Percentiles rank a stretch among this genome's conserved stretches.
Conservation (phyloP, 2,329 filamentous ascomycete genomes). For the Monilinia laxa region DNA sequence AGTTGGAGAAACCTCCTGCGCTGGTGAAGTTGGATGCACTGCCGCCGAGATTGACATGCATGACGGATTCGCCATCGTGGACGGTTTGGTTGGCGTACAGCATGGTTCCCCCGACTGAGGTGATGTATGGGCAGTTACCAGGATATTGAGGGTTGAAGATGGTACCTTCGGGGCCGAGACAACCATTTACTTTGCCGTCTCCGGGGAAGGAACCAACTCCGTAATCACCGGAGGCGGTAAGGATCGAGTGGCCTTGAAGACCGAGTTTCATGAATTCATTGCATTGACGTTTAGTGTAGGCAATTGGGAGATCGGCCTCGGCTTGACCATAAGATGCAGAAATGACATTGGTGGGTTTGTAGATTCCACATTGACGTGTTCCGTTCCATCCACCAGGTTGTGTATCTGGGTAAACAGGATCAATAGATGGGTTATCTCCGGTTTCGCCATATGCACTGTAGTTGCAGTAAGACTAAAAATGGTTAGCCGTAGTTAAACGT, state of each 20-base stretch:
- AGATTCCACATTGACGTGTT: conserved; percentile 29
- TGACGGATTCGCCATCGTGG: conserved; percentile 33
- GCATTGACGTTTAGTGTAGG: conserved; percentile 62
- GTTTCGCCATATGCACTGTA: conserved; percentile 47
- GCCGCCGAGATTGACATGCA: conserved; percentile 29
- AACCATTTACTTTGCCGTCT: conserved; percentile 57
- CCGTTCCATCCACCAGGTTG: conserved; percentile 45
- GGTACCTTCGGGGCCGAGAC: conserved; percentile 39
- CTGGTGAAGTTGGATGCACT: conserved; percentile 47
- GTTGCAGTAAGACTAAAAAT: conserved; percentile 44
- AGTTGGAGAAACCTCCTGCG: conserved; percentile 52
- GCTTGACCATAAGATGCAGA: conserved; percentile 66
- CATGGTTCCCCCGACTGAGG: conserved; percentile 62
- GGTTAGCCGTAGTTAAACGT: conserved; percentile 7
- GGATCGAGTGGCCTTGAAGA: conserved; percentile 64
- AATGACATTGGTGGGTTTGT: conserved; percentile 44
- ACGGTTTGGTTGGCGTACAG: conserved; percentile 48
- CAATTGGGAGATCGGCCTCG: conserved; percentile 61
- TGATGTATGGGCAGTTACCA: conserved; percentile 66
- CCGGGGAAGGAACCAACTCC: conserved; percentile 57
- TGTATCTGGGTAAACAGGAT: conserved; percentile 47
- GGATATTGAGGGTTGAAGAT: conserved; percentile 54
- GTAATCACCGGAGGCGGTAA: conserved; percentile 60
- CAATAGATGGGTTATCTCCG: conserved; percentile 44
- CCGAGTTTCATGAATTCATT: conserved; percentile 64